Evolutionary conservation across 768 basidiomycete species (phyloP).

Genomic region (Amanita subjunquillea): DNA sequence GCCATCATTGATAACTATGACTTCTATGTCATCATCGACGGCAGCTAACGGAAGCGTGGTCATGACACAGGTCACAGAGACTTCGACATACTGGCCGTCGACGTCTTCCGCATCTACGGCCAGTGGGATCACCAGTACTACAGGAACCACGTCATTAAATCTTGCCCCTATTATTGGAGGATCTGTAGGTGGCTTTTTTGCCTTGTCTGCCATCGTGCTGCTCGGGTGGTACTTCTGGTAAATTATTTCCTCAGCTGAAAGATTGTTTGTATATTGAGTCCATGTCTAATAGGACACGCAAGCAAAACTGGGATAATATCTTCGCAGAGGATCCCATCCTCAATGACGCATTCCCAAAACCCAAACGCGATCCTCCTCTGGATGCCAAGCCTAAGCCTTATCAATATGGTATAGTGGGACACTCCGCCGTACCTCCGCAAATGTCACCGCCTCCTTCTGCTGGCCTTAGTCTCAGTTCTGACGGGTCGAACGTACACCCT

Average conservation of each 20-base stretch:
- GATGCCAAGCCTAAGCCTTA: conserved; percentile 41
- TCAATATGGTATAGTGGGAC: conserved; percentile 53
- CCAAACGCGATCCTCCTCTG: conserved; percentile 3
- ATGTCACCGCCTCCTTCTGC: conserved; percentile 28
- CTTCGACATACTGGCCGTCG: conserved; percentile 1
- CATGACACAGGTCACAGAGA: conserved; percentile 4
- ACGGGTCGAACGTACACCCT: conserved; percentile 8
- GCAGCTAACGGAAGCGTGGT: conserved; percentile 6
- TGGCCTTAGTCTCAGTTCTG: conserved; percentile 14
- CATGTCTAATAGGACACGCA: conserved; percentile 12
- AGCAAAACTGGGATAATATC: conserved; percentile 15
- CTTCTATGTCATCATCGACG: conserved; percentile 6
- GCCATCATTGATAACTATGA: conserved; percentile 6
- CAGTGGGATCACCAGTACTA: not conserved
- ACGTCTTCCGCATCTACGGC: not conserved
- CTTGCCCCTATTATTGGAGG: conserved; percentile 18
- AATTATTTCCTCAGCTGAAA: conserved; percentile 3
- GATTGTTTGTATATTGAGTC: not conserved
- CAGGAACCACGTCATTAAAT: conserved; percentile 3
- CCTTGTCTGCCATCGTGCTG: conserved; percentile 13
- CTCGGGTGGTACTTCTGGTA: conserved; percentile 18
- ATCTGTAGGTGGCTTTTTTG: conserved; percentile 16
- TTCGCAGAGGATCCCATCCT: conserved; percentile 13
- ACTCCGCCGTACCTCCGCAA: conserved; percentile 20
- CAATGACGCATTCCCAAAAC: not conserved